phyloP scores from a whole-genome alignment of 2,329 filamentous ascomycete genomes.

The Stagonosporopsis rhizophila region DNA sequence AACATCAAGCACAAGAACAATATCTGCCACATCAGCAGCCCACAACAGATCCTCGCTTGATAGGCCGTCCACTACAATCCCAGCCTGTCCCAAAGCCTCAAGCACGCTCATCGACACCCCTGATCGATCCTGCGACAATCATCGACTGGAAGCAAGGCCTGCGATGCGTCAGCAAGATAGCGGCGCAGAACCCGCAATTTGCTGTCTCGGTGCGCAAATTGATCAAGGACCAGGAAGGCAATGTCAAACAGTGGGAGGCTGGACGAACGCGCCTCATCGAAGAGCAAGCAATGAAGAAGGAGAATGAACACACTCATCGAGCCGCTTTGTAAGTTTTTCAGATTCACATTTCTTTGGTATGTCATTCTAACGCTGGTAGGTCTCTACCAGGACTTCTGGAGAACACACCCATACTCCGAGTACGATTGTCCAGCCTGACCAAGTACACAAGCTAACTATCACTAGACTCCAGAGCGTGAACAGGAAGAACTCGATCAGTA shows the following conservation, averaged over 20 bases:
- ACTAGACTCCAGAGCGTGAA: conserved; percentile 56
- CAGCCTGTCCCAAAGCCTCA: conserved; percentile 25
- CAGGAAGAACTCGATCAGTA: conserved; percentile 64
- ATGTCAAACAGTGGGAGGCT: conserved; percentile 68
- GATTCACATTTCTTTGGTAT: background rate
- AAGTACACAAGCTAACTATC: background rate
- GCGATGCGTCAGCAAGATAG: conserved; percentile 56
- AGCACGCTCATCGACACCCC: conserved; percentile 26
- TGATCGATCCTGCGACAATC: conserved; percentile 57
- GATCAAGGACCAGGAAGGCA: conserved; percentile 67
- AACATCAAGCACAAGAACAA: conserved; percentile 18
- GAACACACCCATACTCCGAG: conserved; percentile 31
- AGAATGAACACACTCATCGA: conserved; percentile 62
- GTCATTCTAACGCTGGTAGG: conserved; percentile 21
- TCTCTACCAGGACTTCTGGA: conserved; percentile 39
- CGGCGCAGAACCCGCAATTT: conserved; percentile 54
- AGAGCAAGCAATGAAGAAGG: conserved; percentile 59
- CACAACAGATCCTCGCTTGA: conserved; percentile 34
- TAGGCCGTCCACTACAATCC: conserved; percentile 24
- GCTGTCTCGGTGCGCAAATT: conserved; percentile 55
- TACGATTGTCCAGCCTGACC: conserved; percentile 10
- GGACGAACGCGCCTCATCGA: conserved; percentile 60
- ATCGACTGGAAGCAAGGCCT: conserved; percentile 57
- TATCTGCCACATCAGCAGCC: conserved; percentile 13
- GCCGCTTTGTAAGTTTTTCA: conserved; percentile 59